A percentile compares a stretch with the other conserved stretches of the same genome.
Conservation (phyloP, 441 rosid species). For the Erysimum cheiri region DNA sequence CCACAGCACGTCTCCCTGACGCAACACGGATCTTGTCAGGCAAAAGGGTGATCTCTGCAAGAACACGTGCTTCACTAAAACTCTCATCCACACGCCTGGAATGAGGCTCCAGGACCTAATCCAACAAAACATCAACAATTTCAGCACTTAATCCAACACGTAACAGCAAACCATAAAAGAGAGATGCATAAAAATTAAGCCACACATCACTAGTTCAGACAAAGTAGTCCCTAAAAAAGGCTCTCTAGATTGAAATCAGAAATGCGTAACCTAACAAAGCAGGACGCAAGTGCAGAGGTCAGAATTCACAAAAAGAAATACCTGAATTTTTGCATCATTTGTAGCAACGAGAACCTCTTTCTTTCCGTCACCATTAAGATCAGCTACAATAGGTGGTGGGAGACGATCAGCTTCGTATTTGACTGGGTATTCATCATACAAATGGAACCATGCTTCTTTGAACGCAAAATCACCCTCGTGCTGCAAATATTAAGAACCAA, state of each 20-base stretch:
- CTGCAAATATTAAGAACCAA: constrained; percentile 42
- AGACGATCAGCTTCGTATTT: constrained; percentile 91
- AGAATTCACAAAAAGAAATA: constrained; percentile 20
- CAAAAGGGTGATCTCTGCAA: constrained; percentile 66
- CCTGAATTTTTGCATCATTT: constrained; percentile 93
- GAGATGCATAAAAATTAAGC: constrained; percentile 14
- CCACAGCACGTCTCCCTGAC: constrained; percentile 88
- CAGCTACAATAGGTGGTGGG: constrained; percentile 88
- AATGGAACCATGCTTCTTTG: constrained; percentile 92
- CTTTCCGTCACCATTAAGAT: constrained; percentile 95
- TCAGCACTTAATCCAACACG: background rate
- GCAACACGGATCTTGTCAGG: constrained; percentile 91
- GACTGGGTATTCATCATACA: constrained; percentile 85
- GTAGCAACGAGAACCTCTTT: constrained; percentile 89
- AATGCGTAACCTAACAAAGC: background rate
- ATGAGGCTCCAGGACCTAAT: constrained; percentile 89
- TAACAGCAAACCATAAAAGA: background rate
- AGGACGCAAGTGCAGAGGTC: background rate
- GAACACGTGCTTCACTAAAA: constrained; percentile 85
- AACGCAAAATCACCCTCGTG: constrained; percentile 99
- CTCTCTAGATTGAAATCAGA: background rate
- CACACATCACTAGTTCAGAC: background rate
- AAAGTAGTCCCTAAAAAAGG: too few species aligned
- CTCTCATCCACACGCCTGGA: constrained; percentile 88
- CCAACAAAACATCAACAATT: constrained; percentile 21